These are phyloP conservation scores for Botrytis deweyae DNA, from an alignment of 2,329 filamentous ascomycete genomes.

Conservation along the genomic window DNA sequence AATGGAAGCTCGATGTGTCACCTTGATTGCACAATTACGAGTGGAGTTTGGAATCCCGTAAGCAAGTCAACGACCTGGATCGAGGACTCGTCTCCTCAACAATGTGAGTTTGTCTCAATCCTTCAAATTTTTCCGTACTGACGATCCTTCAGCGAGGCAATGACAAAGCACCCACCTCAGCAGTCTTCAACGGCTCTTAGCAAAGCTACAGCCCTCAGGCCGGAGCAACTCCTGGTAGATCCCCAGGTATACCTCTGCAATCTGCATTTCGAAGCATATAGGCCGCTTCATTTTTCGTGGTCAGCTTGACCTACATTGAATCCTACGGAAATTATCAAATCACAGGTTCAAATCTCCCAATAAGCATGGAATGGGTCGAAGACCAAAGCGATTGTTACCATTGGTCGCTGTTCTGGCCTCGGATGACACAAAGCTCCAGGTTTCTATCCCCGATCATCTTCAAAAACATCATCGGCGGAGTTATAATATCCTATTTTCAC, in stretches of 20 bases:
- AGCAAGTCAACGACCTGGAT: background rate
- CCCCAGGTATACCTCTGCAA: slow-evolving; percentile 65
- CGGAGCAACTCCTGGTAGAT: slow-evolving; percentile 65
- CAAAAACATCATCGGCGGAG: background rate
- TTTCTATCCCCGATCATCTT: background rate
- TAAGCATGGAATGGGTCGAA: background rate
- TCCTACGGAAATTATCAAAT: background rate
- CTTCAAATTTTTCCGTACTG: slow-evolving; percentile 33
- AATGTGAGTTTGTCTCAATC: slow-evolving; percentile 71
- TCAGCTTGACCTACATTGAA: background rate
- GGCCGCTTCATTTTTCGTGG: background rate
- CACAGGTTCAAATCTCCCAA: background rate
- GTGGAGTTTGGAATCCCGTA: background rate
- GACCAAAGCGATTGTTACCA: background rate
- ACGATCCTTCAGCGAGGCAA: slow-evolving; percentile 81
- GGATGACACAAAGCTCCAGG: background rate
- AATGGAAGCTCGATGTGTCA: too few species aligned
- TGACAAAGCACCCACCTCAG: slow-evolving; percentile 80
- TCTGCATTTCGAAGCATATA: background rate
- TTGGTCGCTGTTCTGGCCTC: background rate
- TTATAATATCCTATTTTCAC: too few species aligned
- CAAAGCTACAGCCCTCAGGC: slow-evolving; percentile 71
- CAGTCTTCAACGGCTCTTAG: slow-evolving; percentile 79
- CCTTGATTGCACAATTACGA: background rate
- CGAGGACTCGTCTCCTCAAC: slow-evolving; percentile 59